Evolutionary conservation across 1,284 basidiomycete species (phyloP).

Genomic region (Cutaneotrichosporon mucoides): DNA sequence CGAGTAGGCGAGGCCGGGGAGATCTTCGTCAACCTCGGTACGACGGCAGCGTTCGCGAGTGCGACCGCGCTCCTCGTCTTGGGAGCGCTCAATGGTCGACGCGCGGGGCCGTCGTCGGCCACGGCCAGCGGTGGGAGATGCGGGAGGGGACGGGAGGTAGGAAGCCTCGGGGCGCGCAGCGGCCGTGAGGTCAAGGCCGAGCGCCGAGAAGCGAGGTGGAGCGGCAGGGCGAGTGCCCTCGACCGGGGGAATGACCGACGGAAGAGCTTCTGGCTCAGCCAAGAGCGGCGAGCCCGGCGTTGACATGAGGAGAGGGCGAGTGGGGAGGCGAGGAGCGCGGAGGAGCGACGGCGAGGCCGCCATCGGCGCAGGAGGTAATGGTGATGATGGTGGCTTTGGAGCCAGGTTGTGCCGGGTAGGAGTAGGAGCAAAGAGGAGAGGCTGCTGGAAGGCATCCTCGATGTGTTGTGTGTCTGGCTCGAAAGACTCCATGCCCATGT

Average conservation of each 20-base stretch:
- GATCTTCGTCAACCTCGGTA: neutral
- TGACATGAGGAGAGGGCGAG: conserved; percentile 4
- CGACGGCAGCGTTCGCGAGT: conserved; percentile 2
- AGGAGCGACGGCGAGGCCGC: neutral
- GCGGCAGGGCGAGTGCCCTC: conserved; percentile 11
- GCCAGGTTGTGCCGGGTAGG: neutral
- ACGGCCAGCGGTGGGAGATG: neutral
- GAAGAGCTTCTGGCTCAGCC: neutral
- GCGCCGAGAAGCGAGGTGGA: conserved; percentile 8
- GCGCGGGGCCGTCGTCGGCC: conserved; percentile 1
- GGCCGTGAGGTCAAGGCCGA: conserved; percentile 15
- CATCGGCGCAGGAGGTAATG: neutral
- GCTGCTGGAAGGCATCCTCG: neutral
- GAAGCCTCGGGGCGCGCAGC: neutral
- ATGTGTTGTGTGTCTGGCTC: neutral
- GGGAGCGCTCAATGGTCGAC: neutral
- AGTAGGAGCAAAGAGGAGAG: neutral
- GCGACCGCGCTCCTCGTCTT: neutral
- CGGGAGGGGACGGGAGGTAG: conserved; percentile 3
- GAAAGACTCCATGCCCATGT: neutral
- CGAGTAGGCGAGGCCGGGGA: neutral
- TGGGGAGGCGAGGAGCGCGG: conserved; percentile 6
- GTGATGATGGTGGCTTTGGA: neutral
- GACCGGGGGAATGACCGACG: neutral
- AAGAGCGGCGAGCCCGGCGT: conserved; percentile 1